Evolutionary conservation across 345 rosid genomes (phyloP), one percentile per base, ranked within the genome.

Genomic region (Aethionema arabicum): DNA sequence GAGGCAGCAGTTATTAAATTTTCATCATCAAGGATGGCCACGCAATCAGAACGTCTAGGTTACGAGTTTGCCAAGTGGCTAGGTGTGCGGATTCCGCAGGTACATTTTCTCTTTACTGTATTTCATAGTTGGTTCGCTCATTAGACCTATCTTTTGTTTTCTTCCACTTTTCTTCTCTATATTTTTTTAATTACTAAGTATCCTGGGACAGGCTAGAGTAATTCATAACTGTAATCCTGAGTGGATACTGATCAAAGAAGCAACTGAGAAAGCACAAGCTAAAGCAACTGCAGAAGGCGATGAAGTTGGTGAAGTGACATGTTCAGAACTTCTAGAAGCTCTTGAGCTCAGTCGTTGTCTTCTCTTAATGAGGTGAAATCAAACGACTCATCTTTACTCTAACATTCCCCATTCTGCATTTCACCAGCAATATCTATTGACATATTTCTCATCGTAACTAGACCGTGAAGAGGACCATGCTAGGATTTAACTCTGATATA

Each of bases 1-100:
- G 97, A 90, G 53, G 99, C 91, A 32, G 97, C 99, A 9, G 99
- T 93, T 76, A 87, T 93, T 63, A 93, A 93, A 83, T 90, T 93
- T 75, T 78, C 99, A 11, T 93, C 99, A 4, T 93, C 99, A 33
- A 86, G 99, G 86, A 93, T 90, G 97, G 95, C 99, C 70, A 90
- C 96, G 2, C 97, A 90, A 71, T 93, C 99, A 36, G 99, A 93
- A 82, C 96, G 99, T 55, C 87, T 93, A 56, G 99, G 99, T 58
- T 93, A 90, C 71, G 99, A 93, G 79, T 86, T 90, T 83, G 96
- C 97, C 12, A 87, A 76, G 85, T 90, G 92, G 90, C 78, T 93
- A 33, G 97, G 97, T 7, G 83, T 93, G 55, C 90, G 37, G 63
- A 93, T 85, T 72, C 99, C 99, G 21, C 99, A 93, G 99, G 98